Base-by-base conservation (phyloP, 371 early-diverging fungal genomes). In the Mortierella sp. region DNA sequence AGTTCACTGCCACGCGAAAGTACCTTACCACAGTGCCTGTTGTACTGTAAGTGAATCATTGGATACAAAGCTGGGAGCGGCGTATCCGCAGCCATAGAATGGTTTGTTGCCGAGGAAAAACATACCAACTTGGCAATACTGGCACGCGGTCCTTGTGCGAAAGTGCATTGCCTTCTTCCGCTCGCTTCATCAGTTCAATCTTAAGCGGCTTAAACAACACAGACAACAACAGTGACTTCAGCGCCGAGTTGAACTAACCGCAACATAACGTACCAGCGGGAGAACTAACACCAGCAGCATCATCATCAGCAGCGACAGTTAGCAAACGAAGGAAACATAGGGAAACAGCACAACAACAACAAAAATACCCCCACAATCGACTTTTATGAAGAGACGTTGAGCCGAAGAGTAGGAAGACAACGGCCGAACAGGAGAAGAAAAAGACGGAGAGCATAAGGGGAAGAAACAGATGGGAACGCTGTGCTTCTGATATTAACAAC, bases 1-100 rank as follows among this genome's bases (percentile, higher is more conserved):
- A 97, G 71, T 97, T 97, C 78, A 97, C 99, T n/a, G 95, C 97
- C 6, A 92, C 98, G 30, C 93, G 96, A 66, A 98, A 98, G 81
- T 98, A 93, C 78, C 83, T 97, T 39, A 97, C 96, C 12, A 92
- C 93, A 11, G 88, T 96, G 24, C 99, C 99, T 9, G 95, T 97
- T 48, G 82, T 90, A 47, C 82, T 98, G 97, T 98, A 93, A 87
- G 94, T 82, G 21, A 7, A 31, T n/a, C n/a, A n/a, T n/a, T n/a
- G n/a, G n/a, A n/a, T n/a, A n/a, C n/a, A n/a, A n/a, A n/a, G n/a
- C n/a, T n/a, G n/a, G n/a, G n/a, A n/a, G n/a, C n/a, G n/a, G n/a
- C n/a, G n/a, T n/a, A n/a, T n/a, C n/a, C n/a, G n/a, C n/a, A n/a
- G n/a, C n/a, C n/a, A n/a, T n/a, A n/a, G n/a, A n/a, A n/a, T n/a